Evolutionary conservation across 1,284 basidiomycete genomes (phyloP).

Genomic region (Fomitopsis pinicola): DNA sequence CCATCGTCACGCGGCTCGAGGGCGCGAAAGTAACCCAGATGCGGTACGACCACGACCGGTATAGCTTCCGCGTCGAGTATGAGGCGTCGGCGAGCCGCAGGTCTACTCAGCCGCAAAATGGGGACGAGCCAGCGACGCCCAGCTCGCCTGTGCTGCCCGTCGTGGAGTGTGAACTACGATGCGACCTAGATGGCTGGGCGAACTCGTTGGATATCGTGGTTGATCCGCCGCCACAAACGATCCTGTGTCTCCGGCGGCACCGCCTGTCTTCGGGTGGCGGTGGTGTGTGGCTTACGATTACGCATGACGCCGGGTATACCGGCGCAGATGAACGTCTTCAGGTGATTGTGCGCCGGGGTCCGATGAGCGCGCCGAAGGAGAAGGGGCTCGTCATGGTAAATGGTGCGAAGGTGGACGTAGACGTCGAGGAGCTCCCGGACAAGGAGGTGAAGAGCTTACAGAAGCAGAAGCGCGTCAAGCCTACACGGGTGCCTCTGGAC

Average conservation of each 20-base stretch:
- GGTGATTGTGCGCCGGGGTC: slow-evolving; percentile 75
- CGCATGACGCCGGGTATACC: slow-evolving; percentile 78
- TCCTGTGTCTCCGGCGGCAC: slow-evolving; percentile 85
- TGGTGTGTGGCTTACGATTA: slow-evolving; percentile 94
- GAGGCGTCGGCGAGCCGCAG: slow-evolving; percentile 59
- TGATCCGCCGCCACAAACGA: slow-evolving; percentile 87
- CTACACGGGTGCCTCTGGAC: slow-evolving; percentile 85
- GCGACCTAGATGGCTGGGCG: slow-evolving; percentile 93
- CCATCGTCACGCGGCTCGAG: slow-evolving; percentile 78
- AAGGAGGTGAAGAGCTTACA: slow-evolving; percentile 82
- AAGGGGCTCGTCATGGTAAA: slow-evolving; percentile 86
- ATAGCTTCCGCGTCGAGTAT: slow-evolving; percentile 83
- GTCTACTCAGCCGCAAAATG: slow-evolving; percentile 20
- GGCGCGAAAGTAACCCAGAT: slow-evolving; percentile 76
- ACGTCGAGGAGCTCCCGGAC: slow-evolving; percentile 87
- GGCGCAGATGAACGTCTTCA: slow-evolving; percentile 68
- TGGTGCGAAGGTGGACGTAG: slow-evolving; percentile 83
- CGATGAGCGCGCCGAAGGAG: slow-evolving; percentile 54
- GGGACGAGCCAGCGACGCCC: slow-evolving; percentile 10
- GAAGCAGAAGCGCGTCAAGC: slow-evolving; percentile 85
- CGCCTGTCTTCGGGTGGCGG: slow-evolving; percentile 85
- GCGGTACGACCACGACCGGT: slow-evolving; percentile 86
- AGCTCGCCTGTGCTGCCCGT: slow-evolving; percentile 37
- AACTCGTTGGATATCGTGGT: slow-evolving; percentile 85
- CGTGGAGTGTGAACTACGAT: slow-evolving; percentile 92